Conservation (phyloP, 805 yeast species). For the Priceomyces haplophilus region DNA sequence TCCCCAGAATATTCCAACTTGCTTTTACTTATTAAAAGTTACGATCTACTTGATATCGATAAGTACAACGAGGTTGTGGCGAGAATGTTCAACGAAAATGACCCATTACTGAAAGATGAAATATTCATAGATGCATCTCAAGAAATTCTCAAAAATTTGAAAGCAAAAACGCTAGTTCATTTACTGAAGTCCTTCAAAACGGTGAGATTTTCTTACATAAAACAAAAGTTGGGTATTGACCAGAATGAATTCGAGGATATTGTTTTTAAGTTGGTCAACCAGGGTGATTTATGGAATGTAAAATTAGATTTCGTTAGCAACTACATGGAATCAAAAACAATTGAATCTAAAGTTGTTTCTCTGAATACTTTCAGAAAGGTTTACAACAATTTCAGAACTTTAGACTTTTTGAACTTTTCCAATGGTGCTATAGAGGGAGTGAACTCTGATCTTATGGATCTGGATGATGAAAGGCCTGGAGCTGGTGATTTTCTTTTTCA, state of each 20-base stretch:
- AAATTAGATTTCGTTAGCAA: slow-evolving; percentile 29
- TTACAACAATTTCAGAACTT: slow-evolving; percentile 20
- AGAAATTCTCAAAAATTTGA: slow-evolving; percentile 27
- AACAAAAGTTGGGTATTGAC: slow-evolving; percentile 15
- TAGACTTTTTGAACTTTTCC: slow-evolving; percentile 14
- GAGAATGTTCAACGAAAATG: slow-evolving; percentile 17
- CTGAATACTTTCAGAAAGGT: slow-evolving; percentile 19
- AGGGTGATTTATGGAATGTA: slow-evolving; percentile 26
- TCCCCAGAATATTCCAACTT: slow-evolving; percentile 28
- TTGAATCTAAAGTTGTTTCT: slow-evolving; percentile 12
- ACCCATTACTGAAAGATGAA: slow-evolving; percentile 26
- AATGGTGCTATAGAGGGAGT: not conserved
- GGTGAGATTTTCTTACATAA: slow-evolving; percentile 26
- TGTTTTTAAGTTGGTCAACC: slow-evolving; percentile 25
- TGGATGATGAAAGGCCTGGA: slow-evolving; percentile 7
- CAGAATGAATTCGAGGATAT: slow-evolving; percentile 25
- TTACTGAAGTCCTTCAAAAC: slow-evolving; percentile 29
- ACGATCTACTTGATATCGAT: slow-evolving; percentile 27
- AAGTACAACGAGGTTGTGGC: slow-evolving; percentile 15
- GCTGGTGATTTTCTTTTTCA: slow-evolving; percentile 3
- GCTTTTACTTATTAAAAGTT: slow-evolving; percentile 26
- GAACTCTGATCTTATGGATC: slow-evolving; percentile 9
- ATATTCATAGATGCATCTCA: slow-evolving; percentile 27
- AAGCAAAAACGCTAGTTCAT: slow-evolving; percentile 28
- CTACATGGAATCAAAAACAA: slow-evolving; percentile 13